Base-by-base conservation (phyloP, 768 basidiomycete species). In the Auriscalpium vulgare region DNA sequence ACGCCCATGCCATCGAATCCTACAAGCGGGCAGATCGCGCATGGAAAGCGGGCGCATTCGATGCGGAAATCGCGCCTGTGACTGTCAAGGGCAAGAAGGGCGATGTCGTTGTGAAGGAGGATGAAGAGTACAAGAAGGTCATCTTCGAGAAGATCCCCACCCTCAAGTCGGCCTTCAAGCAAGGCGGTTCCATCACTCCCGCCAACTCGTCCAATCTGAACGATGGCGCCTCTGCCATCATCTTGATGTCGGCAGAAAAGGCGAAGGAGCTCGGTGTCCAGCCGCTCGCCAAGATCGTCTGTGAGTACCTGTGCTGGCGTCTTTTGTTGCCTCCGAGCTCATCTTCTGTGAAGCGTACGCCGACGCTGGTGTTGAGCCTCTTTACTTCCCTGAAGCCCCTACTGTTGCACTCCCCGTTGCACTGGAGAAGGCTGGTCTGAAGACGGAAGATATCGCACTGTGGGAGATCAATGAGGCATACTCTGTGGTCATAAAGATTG, bases 391-490 rank as follows among this genome's bases (percentile, higher is more conserved):
- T 44, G 79, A 83, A 63, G 97, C 97, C 21, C 97, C 97, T 11
- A 90, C 95, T 7, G 78, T 90, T 60, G 95, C 95, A 29, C 72
- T 99, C 40, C 97, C 97, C 19, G 71, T 82, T 56, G 97, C 97
- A 11, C 75, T 99, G 57, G 74, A 93, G 75, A 85, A 80, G 66
- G 97, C 95, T 19, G 89, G 89, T 63, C 76, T 98, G 56, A 82
- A 83, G 17, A 67, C 84, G 49, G 77, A 88, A 46, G 92, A 99
- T 65, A 91, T 99, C 61, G 79, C 93, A 47, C 78, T 88, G 50
- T 99, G 92, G 68, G 97, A 99, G 71, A 82, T 98, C 70, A 99
- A 99, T 70, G 95, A 99, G 71, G 95, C 95, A 29, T 99, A 97
- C 80, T 94, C 93, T 1, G 89, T 89, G 48, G 95, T 98, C 62